Percentiles rank a stretch among this genome's conserved stretches.
Conservation (phyloP, 2,329 filamentous ascomycete species). For the Penicillium sp. region DNA sequence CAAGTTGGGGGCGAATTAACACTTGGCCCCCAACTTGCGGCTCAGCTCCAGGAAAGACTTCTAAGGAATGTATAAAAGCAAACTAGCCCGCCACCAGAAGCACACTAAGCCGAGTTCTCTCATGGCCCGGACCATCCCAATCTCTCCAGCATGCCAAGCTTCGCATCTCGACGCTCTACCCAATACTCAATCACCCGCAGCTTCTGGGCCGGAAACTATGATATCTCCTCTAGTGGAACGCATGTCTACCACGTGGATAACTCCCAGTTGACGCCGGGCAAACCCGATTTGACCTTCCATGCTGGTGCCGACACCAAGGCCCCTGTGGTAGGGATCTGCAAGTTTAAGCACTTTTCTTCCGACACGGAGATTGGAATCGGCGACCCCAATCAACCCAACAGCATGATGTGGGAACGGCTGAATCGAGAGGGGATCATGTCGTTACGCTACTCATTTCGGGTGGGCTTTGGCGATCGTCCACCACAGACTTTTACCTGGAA, state of each 20-base stretch:
- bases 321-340: conserved; percentile 27
- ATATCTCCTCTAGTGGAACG: conserved; percentile 17
- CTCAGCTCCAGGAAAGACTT: too few species aligned
- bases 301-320: conserved; percentile 21
- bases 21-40: too few species aligned
- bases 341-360: conserved; percentile 32
- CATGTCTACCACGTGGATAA: conserved; percentile 26
- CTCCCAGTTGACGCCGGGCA: conserved; percentile 26
- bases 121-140: too few species aligned
- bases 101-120: too few species aligned
- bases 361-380: conserved; percentile 31
- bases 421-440: conserved; percentile 21
- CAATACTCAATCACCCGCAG: conserved; percentile 25
- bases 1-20: too few species aligned
- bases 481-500: conserved; percentile 32
- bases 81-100: too few species aligned
- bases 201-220: conserved; percentile 20
- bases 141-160: neutral
- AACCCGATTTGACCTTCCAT: conserved; percentile 34
- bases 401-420: conserved; percentile 29
- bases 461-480: conserved; percentile 13
- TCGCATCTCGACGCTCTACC: neutral
- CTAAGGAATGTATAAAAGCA: too few species aligned
- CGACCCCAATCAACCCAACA: conserved; percentile 20
- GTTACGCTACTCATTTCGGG: conserved; percentile 28